Percentiles rank a stretch among this genome's conserved stretches.
phyloP scores from a whole-genome alignment of 1,284 basidiomycete genomes.

The Schizophyllum amplum region DNA sequence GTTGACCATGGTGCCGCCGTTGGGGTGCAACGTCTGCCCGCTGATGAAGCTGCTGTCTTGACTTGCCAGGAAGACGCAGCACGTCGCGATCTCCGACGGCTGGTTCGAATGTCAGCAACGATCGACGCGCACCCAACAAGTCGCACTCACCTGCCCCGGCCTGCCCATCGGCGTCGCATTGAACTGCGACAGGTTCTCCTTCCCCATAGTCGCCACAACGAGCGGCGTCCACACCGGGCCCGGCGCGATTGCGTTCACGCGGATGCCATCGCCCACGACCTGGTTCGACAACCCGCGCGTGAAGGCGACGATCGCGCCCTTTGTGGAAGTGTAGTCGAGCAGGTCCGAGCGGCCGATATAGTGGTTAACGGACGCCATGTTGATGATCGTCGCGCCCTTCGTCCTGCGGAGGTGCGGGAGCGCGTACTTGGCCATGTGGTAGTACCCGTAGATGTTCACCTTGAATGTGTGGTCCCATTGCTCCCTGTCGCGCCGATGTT shows the following conservation, averaged over 20 bases:
- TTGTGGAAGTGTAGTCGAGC: conserved; percentile 52
- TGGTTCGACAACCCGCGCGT: conserved; percentile 48
- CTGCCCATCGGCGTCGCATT: conserved; percentile 35
- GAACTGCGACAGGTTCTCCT: conserved; percentile 40
- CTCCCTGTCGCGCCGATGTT: neutral
- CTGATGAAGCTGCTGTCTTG: conserved; percentile 32
- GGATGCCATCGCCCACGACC: conserved; percentile 47
- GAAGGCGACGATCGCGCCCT: conserved; percentile 50
- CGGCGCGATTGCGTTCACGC: conserved; percentile 48
- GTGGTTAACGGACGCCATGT: conserved; percentile 54
- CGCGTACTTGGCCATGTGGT: conserved; percentile 44
- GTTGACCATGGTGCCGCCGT: conserved; percentile 15
- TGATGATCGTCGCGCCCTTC: conserved; percentile 51
- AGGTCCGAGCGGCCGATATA: conserved; percentile 30
- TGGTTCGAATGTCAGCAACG: no score
- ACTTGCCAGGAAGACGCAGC: conserved; percentile 38
- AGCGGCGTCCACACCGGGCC: conserved; percentile 47
- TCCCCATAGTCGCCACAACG: conserved; percentile 43
- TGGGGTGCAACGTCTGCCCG: conserved; percentile 26
- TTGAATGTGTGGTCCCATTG: conserved; percentile 32
- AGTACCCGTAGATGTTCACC: conserved; percentile 52
- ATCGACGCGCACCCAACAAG: no score
- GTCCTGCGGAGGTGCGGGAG: conserved; percentile 50
- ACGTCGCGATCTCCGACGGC: conserved; percentile 48
- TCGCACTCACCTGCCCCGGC: conserved; percentile 24